Base-by-base conservation (phyloP, 2,329 filamentous ascomycete genomes). In the Bipolaris oryzae region DNA sequence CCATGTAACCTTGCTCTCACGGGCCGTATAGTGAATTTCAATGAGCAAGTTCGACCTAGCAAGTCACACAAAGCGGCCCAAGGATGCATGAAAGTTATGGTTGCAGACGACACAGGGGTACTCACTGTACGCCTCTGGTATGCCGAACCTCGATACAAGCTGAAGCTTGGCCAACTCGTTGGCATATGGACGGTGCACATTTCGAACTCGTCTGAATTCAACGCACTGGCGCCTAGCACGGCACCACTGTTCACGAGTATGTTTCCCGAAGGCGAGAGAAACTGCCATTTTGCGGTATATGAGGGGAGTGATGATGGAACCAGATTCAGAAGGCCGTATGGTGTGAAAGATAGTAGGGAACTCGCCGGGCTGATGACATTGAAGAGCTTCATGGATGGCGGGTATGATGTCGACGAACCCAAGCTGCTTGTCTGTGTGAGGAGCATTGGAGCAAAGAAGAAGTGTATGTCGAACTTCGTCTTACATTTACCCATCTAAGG, bases 381-480 rank as follows among this genome's bases (percentile, higher is more conserved):
- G 33, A 80, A 80, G 50, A 78, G 78, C 41, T 87, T 85, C 67
- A 73, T 84, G 1, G 76, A 81, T 37, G 81, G 81, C 2, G 85
- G 84, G 0, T 81, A 82, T 53, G 84, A 87, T 69, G 70, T 84
- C 7, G 65, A 73, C 1, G 79, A 80, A 34, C 79, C 76, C 0
- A 84, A 81, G 48, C 74, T 87, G 2, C 75, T 87, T 2, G 81
- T 87, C 0, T 84, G 85, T 48, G 82, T 87, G 3, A 84, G 84
- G 68, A 84, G 81, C 53, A 77, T 87, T 50, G 83, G 84, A 0
- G 77, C 78, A 5, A 79, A 77, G 48, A 84, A 82, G 70, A 80
- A 74, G 57, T 73, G 81, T 83, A 66, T 15, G 63, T 56, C 23
- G 18, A 11, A 28, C 7, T 21, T 41, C 33, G 18, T 13, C 6